Percentiles rank a stretch among this genome's conserved stretches.
phyloP scores from a whole-genome alignment of 768 basidiomycete genomes.

The Tulasnella sp. region DNA sequence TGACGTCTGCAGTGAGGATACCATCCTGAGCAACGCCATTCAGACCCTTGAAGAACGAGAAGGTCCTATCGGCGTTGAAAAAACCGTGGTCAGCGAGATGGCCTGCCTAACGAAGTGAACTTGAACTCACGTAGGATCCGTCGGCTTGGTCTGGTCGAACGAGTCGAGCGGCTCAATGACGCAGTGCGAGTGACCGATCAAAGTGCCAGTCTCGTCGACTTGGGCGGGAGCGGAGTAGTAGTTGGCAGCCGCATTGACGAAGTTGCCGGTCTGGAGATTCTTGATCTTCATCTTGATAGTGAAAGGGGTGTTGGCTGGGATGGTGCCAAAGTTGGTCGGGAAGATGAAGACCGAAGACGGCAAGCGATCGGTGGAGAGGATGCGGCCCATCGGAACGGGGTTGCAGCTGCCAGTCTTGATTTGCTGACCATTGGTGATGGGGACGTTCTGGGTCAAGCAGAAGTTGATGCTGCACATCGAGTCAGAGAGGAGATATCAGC shows the following conservation, averaged over 20 bases:
- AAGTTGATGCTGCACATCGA: slow-evolving; percentile 18
- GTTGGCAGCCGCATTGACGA: slow-evolving; percentile 24
- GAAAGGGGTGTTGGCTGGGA: slow-evolving; percentile 12
- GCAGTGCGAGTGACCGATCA: slow-evolving; percentile 25
- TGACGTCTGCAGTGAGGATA: slow-evolving; percentile 22
- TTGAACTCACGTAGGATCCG: slow-evolving; percentile 19
- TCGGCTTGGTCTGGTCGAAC: slow-evolving; percentile 20
- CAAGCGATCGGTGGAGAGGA: slow-evolving; percentile 19
- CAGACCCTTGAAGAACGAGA: slow-evolving; percentile 23
- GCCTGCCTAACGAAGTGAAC: slow-evolving; percentile 20
- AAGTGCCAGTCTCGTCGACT: slow-evolving; percentile 20
- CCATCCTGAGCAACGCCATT: slow-evolving; percentile 22
- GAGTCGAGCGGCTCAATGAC: slow-evolving; percentile 25
- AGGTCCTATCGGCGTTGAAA: neutral
- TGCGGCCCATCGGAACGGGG: slow-evolving; percentile 24
- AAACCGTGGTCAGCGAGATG: too few species aligned
- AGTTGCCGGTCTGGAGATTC: slow-evolving; percentile 25
- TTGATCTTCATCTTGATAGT: slow-evolving; percentile 12
- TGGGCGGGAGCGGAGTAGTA: slow-evolving; percentile 25
- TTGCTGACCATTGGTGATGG: slow-evolving; percentile 25
- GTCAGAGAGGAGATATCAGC: neutral
- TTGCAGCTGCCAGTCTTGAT: slow-evolving; percentile 24
- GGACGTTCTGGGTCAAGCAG: slow-evolving; percentile 20
- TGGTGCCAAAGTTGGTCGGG: slow-evolving; percentile 7
- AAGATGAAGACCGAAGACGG: slow-evolving; percentile 13